Conservation (phyloP, 352 stramenopile species). For the Phytophthora boehmeriae region DNA sequence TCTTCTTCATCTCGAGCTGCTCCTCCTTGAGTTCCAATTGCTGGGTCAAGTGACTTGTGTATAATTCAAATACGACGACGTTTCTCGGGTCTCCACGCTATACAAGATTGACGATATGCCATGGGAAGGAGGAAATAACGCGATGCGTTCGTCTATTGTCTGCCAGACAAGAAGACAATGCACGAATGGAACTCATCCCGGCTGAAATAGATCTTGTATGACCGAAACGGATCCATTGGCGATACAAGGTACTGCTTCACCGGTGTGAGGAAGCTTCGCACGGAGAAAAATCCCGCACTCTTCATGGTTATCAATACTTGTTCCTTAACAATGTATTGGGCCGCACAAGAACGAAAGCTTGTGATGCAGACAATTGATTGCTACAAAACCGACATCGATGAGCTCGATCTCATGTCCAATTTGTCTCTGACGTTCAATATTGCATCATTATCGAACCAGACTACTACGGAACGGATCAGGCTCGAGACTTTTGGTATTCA, state of each 20-base stretch:
- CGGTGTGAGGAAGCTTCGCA: background rate
- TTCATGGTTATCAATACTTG: background rate
- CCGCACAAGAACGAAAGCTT: background rate
- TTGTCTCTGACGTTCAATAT: background rate
- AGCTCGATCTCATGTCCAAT: background rate
- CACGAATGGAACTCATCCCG: too few species aligned
- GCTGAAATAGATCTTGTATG: background rate
- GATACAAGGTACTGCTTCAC: background rate
- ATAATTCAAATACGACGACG: too few species aligned
- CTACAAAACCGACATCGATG: background rate
- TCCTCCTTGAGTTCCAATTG: too few species aligned
- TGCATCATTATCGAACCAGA: background rate
- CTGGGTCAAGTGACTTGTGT: too few species aligned
- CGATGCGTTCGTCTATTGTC: too few species aligned
- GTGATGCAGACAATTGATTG: background rate
- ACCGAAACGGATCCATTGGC: background rate
- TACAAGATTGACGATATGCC: too few species aligned
- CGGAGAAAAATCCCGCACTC: slow-evolving; percentile 1
- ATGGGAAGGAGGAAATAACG: too few species aligned
- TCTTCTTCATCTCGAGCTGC: too few species aligned
- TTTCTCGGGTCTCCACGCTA: too few species aligned
- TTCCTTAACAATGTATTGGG: background rate
- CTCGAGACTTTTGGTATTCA: background rate
- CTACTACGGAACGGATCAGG: background rate
- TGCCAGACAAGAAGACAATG: too few species aligned